Percentiles rank a stretch among this genome's conserved stretches.
phyloP scores from a whole-genome alignment of 495 filamentous ascomycete genomes.

The Platismatia glauca region DNA sequence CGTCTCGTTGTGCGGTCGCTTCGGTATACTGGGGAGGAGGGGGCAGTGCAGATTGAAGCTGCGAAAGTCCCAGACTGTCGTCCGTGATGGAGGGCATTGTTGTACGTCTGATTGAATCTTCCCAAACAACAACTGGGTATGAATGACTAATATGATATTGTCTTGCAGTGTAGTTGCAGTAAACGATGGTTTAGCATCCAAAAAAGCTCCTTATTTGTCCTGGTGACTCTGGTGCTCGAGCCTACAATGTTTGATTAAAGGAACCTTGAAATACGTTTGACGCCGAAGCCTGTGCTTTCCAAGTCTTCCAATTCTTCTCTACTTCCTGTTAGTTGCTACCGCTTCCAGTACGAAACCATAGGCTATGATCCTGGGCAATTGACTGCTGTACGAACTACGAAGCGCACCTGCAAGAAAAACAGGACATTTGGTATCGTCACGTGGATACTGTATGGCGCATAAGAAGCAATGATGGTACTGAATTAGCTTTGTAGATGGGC shows the following conservation, averaged over 20 bases:
- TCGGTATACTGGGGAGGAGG: slow-evolving; percentile 14
- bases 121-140: background rate
- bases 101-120: background rate
- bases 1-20: background rate
- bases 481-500: background rate
- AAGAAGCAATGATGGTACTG: background rate
- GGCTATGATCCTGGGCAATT: background rate
- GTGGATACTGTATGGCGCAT: background rate
- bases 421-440: background rate
- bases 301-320: background rate
- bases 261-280: background rate
- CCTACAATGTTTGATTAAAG: background rate
- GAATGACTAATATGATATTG: background rate
- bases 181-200: background rate
- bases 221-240: background rate
- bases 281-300: background rate
- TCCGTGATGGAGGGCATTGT: background rate
- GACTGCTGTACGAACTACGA: no score
- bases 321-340: background rate
- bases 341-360: background rate
- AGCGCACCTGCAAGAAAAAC: background rate
- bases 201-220: background rate
- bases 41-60: background rate
- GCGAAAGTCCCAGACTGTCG: background rate
- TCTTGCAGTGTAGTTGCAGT: background rate